Conservation (phyloP, 2,329 filamentous ascomycete genomes). For the Colletotrichum gigasporum region DNA sequence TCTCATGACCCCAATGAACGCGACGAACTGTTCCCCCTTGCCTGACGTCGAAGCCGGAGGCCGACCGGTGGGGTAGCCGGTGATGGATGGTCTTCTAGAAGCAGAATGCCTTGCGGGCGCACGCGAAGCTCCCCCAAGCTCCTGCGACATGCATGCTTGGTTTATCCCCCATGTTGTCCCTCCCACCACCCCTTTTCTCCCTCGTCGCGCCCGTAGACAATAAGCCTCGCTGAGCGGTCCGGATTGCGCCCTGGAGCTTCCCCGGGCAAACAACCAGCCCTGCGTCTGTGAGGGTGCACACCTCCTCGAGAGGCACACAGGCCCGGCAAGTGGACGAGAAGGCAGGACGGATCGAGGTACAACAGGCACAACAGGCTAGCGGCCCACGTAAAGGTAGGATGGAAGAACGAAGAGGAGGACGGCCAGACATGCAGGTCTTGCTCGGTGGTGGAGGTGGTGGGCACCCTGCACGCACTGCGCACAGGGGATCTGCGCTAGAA, state of each 20-base stretch:
- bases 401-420: no score
- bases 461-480: neutral
- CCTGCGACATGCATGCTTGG: neutral
- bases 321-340: neutral
- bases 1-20: neutral
- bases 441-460: neutral
- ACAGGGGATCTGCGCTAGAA: constrained; percentile 16
- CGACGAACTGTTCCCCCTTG: no score
- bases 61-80: neutral
- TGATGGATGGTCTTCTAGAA: neutral
- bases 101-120: constrained; percentile 6
- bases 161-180: neutral
- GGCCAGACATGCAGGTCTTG: constrained; percentile 8
- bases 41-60: neutral
- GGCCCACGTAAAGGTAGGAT: neutral
- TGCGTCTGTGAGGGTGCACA: neutral
- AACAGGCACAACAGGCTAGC: no score
- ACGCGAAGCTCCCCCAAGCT: neutral
- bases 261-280: neutral
- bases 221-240: constrained; percentile 3
- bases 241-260: neutral
- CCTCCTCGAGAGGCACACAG: neutral
- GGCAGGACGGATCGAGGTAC: neutral
- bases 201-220: neutral
- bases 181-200: no score